These are phyloP conservation scores for Colletotrichum destructivum DNA, from an alignment of 2,329 filamentous ascomycete genomes.

Conservation along the genomic window DNA sequence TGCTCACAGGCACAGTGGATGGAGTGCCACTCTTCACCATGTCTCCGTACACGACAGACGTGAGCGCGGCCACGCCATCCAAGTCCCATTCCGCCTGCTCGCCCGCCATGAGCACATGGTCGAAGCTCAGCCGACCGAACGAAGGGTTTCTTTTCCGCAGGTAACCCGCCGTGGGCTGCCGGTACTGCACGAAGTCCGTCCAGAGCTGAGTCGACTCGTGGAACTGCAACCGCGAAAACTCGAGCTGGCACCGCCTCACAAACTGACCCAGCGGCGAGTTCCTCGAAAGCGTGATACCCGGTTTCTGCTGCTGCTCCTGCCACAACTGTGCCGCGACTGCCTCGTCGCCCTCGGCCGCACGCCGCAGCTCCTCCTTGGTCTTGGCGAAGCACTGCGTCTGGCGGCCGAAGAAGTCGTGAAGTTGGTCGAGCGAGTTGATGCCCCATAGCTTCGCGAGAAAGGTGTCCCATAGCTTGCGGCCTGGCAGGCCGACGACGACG, in stretches of 20 bases:
- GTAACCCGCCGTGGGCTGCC: slow-evolving; percentile 79
- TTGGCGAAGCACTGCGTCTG: slow-evolving; percentile 72
- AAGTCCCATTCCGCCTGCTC: slow-evolving; percentile 65
- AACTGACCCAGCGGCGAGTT: slow-evolving; percentile 88
- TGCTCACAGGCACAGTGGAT: slow-evolving; percentile 71
- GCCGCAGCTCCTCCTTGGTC: slow-evolving; percentile 72
- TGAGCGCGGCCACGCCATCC: slow-evolving; percentile 61
- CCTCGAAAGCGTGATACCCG: slow-evolving; percentile 75
- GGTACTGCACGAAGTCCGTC: slow-evolving; percentile 85
- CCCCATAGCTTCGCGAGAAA: slow-evolving; percentile 88
- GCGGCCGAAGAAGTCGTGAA: slow-evolving; percentile 82
- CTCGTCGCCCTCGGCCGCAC: slow-evolving; percentile 65
- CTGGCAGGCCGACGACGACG: slow-evolving; percentile 73
- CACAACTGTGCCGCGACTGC: slow-evolving; percentile 48
- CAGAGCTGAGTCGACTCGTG: slow-evolving; percentile 84
- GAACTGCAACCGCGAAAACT: slow-evolving; percentile 86
- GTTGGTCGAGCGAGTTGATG: slow-evolving; percentile 83
- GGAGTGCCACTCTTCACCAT: slow-evolving; percentile 62
- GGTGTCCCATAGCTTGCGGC: slow-evolving; percentile 88
- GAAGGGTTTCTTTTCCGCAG: slow-evolving; percentile 75
- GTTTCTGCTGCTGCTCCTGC: slow-evolving; percentile 49
- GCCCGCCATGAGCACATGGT: slow-evolving; percentile 67
- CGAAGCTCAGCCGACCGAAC: slow-evolving; percentile 71
- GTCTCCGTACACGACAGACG: slow-evolving; percentile 66
- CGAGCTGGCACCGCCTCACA: slow-evolving; percentile 81